phyloP scores from a whole-genome alignment of 2,329 filamentous ascomycete genomes.

The Aspergillus pseudoviridinutans region DNA sequence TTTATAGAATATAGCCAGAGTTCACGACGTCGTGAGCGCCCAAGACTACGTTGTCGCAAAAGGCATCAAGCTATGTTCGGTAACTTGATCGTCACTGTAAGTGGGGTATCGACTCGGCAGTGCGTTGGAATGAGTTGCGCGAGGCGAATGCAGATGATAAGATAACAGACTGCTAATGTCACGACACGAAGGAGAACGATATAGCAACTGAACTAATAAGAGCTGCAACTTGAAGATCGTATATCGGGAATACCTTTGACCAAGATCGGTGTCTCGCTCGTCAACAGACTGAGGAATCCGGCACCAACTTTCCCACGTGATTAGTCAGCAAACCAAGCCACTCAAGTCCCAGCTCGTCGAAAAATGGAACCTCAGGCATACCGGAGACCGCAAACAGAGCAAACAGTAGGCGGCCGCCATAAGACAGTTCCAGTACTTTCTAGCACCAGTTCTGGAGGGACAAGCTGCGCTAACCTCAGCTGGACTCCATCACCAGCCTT shows the following conservation, averaged over 20 bases:
- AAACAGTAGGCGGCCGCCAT: conserved; percentile 20
- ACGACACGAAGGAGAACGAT: not conserved
- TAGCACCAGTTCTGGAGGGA: conserved; percentile 20
- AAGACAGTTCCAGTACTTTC: conserved; percentile 42
- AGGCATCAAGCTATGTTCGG: not conserved
- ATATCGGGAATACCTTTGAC: not conserved
- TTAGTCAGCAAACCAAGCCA: conserved; percentile 9
- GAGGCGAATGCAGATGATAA: not conserved
- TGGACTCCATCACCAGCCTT: conserved; percentile 10
- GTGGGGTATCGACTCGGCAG: not conserved
- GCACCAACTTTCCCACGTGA: not conserved
- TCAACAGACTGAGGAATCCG: not conserved
- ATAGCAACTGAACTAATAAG: not conserved
- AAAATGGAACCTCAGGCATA: conserved; percentile 17
- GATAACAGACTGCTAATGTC: not conserved
- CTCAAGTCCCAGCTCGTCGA: conserved; percentile 12
- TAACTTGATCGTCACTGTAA: not conserved
- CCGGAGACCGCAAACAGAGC: conserved; percentile 26
- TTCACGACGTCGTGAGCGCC: not conserved
- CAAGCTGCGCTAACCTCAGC: conserved; percentile 15
- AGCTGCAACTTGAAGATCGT: not conserved
- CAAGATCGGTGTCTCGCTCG: not conserved
- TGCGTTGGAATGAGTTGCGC: not conserved
- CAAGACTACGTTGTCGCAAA: not conserved
- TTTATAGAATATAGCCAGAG: not conserved